Conservation (phyloP, 345 rosid species). For the Bruguiera sexangula region DNA sequence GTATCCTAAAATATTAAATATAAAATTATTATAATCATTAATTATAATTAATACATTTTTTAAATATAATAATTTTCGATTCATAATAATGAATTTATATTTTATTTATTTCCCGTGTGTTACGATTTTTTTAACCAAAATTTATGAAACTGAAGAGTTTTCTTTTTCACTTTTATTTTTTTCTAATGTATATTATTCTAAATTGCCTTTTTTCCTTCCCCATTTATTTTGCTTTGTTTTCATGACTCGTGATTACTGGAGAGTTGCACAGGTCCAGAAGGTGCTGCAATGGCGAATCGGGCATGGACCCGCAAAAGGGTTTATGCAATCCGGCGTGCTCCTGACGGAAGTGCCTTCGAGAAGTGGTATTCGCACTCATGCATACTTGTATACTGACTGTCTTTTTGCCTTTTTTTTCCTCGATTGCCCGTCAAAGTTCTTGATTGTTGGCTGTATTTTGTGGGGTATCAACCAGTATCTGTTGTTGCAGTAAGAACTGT, state of each 20-base stretch:
- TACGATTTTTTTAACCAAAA: too few relatives aligned
- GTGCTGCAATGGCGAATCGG: slow-evolving; percentile 52
- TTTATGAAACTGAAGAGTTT: neutral
- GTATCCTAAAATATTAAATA: too few relatives aligned
- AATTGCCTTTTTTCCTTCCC: neutral
- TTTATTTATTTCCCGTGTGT: too few relatives aligned
- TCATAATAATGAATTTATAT: too few relatives aligned
- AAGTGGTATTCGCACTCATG: slow-evolving; percentile 40
- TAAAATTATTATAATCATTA: too few relatives aligned
- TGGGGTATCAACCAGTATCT: neutral
- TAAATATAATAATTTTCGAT: too few relatives aligned
- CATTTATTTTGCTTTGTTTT: neutral
- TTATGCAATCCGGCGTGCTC: slow-evolving; percentile 60
- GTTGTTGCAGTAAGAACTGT: slow-evolving; percentile 46
- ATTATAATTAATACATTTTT: too few relatives aligned
- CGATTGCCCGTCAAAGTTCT: neutral
- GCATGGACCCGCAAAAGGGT: slow-evolving; percentile 67
- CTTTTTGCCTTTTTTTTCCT: neutral
- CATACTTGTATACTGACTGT: too few relatives aligned
- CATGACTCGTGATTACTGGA: neutral
- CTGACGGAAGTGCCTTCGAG: slow-evolving; percentile 77
- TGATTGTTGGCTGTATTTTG: neutral
- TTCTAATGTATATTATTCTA: too few relatives aligned
- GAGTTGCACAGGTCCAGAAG: slow-evolving; percentile 26
- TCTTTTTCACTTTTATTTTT: too few relatives aligned